Evolutionary conservation across 306 rosid species (phyloP).

Genomic region (Luffa acutangula): DNA sequence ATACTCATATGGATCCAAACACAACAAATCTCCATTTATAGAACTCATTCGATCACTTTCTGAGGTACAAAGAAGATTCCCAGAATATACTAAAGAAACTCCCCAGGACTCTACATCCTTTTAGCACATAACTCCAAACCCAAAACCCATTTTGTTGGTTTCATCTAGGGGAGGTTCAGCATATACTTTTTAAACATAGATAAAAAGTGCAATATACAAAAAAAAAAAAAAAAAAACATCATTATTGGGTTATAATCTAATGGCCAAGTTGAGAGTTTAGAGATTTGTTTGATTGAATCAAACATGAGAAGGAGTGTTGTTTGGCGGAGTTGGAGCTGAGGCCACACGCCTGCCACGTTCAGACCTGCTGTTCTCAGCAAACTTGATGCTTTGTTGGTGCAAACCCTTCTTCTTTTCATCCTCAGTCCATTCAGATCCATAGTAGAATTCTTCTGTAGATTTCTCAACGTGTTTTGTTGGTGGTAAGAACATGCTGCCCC

Average conservation of each 20-base stretch:
- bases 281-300: constrained; percentile 22
- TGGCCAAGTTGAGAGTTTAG: not conserved
- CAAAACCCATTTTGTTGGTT: not conserved
- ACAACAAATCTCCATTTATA: not conserved
- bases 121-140: not conserved
- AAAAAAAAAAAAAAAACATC: not conserved
- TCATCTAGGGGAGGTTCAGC: not conserved
- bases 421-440: constrained; percentile 64
- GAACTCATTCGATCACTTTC: not conserved
- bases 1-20: not conserved
- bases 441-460: constrained; percentile 50
- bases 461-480: constrained; percentile 41
- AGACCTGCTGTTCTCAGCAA: constrained; percentile 74
- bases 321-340: constrained; percentile 61
- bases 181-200: not conserved
- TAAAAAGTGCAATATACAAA: not conserved
- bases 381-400: constrained; percentile 59
- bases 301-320: constrained; percentile 46
- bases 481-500: constrained; percentile 84
- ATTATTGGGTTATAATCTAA: too few species aligned
- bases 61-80: not conserved
- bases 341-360: constrained; percentile 71
- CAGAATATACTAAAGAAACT: not conserved
- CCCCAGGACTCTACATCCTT: not conserved
- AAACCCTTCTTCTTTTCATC: constrained; percentile 53